A percentile compares a stretch with the other conserved stretches of the same genome.
Conservation (phyloP, 192 early-diverging fungal genomes). For the Podila epicladia region DNA sequence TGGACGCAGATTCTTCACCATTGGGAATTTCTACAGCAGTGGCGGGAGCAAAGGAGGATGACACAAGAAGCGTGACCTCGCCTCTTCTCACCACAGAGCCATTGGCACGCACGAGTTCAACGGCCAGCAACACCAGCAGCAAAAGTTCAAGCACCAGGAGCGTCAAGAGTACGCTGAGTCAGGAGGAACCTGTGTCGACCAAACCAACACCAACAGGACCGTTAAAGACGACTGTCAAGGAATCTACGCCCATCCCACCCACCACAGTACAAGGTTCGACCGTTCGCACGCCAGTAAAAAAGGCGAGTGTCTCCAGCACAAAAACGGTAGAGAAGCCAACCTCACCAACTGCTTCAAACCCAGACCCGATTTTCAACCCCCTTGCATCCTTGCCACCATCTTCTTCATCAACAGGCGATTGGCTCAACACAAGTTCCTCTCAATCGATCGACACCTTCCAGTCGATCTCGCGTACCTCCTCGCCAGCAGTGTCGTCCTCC, state of each 20-base stretch:
- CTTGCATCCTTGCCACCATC: neutral
- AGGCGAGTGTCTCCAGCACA: neutral
- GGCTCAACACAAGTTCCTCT: constrained; percentile 1
- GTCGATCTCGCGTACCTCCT: constrained; percentile 39
- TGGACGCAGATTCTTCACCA: constrained; percentile 26
- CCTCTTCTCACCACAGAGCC: constrained; percentile 18
- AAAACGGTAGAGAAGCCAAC: neutral
- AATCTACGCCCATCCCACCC: neutral
- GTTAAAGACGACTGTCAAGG: neutral
- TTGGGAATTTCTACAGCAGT: constrained; percentile 3
- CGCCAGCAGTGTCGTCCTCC: constrained; percentile 12
- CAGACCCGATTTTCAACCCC: constrained; percentile 29
- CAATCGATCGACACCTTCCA: constrained; percentile 48
- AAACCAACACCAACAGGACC: neutral
- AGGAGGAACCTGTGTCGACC: neutral
- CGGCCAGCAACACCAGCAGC: constrained; percentile 26
- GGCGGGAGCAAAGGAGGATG: constrained; percentile 7
- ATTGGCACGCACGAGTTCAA: constrained; percentile 25
- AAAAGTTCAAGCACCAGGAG: constrained; percentile 34
- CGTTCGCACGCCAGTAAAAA: neutral
- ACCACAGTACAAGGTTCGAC: constrained; percentile 1
- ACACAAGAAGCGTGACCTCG: constrained; percentile 10
- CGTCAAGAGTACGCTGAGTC: constrained; percentile 20
- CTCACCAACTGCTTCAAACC: neutral
- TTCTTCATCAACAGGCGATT: neutral